Conservation (phyloP, 1,284 basidiomycete genomes). For the Microbotryomycetes sp. region DNA sequence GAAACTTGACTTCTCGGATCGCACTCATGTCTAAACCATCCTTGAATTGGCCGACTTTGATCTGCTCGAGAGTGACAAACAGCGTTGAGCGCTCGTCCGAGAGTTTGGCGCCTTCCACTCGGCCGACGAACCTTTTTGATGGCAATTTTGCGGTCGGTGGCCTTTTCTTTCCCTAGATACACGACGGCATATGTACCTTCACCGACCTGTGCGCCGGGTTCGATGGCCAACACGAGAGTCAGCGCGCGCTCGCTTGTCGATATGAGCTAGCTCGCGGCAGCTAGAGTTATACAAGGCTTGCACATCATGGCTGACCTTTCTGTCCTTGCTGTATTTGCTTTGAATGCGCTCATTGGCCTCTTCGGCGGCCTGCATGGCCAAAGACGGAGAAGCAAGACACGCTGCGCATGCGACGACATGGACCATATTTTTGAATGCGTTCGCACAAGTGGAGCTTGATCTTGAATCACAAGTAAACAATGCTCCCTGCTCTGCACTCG, state of each 20-base stretch:
- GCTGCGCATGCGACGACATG: neutral
- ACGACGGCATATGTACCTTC: conserved; percentile 98
- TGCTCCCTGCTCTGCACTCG: no score
- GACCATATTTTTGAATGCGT: neutral
- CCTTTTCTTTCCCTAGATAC: conserved; percentile 74
- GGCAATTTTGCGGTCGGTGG: conserved; percentile 70
- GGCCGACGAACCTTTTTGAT: conserved; percentile 76
- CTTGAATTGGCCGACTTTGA: conserved; percentile 92
- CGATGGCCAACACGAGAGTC: neutral
- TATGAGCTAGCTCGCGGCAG: no score
- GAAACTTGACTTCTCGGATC: conserved; percentile 93
- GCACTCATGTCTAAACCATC: conserved; percentile 99
- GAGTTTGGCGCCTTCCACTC: neutral
- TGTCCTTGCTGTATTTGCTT: conserved; percentile 33
- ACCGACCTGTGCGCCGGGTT: conserved; percentile 45
- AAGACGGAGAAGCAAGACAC: neutral
- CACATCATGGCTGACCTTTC: conserved; percentile 30
- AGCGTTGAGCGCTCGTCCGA: neutral
- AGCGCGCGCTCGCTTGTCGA: no score
- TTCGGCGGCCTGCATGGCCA: conserved; percentile 33
- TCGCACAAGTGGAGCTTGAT: neutral
- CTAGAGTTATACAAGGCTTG: no score
- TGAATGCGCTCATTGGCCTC: conserved; percentile 28
- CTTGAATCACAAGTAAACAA: no score
- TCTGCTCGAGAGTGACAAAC: conserved; percentile 39